Base-by-base conservation (phyloP, 208 protist species). In the Leishmania martiniquensis region DNA sequence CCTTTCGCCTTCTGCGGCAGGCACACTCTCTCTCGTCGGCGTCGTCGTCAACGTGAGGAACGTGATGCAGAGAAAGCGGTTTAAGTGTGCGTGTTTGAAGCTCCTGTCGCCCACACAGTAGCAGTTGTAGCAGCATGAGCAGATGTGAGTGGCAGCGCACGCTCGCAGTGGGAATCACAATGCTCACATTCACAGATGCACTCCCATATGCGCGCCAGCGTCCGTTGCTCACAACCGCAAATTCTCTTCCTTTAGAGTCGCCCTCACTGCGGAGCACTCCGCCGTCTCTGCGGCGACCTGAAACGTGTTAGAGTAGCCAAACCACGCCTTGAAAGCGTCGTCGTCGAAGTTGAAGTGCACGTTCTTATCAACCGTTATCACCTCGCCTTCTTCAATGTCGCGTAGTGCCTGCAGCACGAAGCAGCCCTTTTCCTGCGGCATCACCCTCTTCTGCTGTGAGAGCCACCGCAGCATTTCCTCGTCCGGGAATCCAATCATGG, bases 361-460 rank as follows among this genome's bases (percentile, higher is more conserved):
- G 74, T 97, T 97, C 72, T 96, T 96, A 82, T 97, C 83, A 12
- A 94, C 90, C 22, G 92, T 87, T 68, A 97, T 85, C 9, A 93
- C 73, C 66, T 95, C 92, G 51, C 92, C 91, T 25, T 77, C 77
- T 52, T 92, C 73, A 78, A 97, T 96, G 68, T 96, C 92, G n/a
- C 88, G 89, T 72, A 95, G 75, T 2, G 94, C 94, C 78, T 97
- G 94, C 88, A 97, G 89, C 25, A 96, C 91, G 84, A 97, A 95
- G 84, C 94, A 96, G 44, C 87, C 85, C 65, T 89, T 91, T 70
- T 91, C 83, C 62, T 72, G 42, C 60, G 82, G 71, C 59, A 94
- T 81, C 29, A 78, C 76, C 75, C 88, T 92, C 82, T 91, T 91
- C 60, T 93, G 87, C 75, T 95, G 92, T 29, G 81, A 80, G 39